Evolutionary conservation across 768 basidiomycete genomes (phyloP).

Genomic region (Leccinum imitatum): DNA sequence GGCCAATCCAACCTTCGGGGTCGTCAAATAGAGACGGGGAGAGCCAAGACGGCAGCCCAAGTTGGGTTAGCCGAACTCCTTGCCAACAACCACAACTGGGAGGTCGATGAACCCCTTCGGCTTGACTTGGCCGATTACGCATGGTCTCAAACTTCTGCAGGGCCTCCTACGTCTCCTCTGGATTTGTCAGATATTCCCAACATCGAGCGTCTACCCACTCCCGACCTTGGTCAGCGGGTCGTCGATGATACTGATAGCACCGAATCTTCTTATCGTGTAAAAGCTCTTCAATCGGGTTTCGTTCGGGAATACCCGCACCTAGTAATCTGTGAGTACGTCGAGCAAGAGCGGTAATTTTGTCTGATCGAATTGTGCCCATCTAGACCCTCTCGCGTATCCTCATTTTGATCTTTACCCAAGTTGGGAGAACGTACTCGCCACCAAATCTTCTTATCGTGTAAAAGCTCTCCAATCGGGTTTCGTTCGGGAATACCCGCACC

Average conservation of each 20-base stretch:
- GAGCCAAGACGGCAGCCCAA: slow-evolving; percentile 20
- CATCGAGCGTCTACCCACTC: slow-evolving; percentile 47
- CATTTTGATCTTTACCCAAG: slow-evolving; percentile 36
- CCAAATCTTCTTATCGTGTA: background rate
- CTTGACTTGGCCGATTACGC: slow-evolving; percentile 63
- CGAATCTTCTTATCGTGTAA: slow-evolving; percentile 11
- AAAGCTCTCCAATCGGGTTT: slow-evolving; percentile 54
- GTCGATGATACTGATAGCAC: slow-evolving; percentile 52
- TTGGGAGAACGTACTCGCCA: background rate
- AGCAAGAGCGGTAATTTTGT: background rate
- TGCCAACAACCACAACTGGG: slow-evolving; percentile 20
- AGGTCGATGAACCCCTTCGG: slow-evolving; percentile 37
- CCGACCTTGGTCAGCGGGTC: slow-evolving; percentile 58
- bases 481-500: slow-evolving; percentile 23
- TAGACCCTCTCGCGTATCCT: slow-evolving; percentile 29
- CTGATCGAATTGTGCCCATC: slow-evolving; percentile 4
- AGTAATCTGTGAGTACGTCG: slow-evolving; percentile 28
- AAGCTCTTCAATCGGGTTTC: slow-evolving; percentile 53
- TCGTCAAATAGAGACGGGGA: slow-evolving; percentile 19
- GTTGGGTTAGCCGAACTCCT: slow-evolving; percentile 19
- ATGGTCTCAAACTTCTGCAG: slow-evolving; percentile 69
- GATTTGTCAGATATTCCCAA: slow-evolving; percentile 37
- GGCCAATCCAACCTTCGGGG: slow-evolving; percentile 6
- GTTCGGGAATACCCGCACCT: slow-evolving; percentile 24
- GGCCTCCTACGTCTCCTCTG: slow-evolving; percentile 51